A percentile compares a stretch with the other conserved stretches of the same genome.
These are phyloP conservation scores for Mycena filopes DNA, from an alignment of 768 basidiomycete genomes.

Conservation along the genomic window DNA sequence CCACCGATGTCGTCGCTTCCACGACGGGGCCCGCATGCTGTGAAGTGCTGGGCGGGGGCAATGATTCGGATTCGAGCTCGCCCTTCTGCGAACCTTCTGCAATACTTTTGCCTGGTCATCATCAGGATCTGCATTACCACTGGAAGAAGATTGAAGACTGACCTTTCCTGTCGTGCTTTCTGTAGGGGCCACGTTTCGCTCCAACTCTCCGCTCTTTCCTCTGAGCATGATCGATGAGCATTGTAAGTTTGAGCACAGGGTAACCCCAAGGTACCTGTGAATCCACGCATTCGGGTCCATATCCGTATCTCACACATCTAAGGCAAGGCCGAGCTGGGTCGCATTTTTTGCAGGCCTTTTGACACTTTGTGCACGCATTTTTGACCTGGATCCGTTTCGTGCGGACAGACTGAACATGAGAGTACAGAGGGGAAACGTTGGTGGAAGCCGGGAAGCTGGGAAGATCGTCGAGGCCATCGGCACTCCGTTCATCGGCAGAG, in stretches of 20 bases:
- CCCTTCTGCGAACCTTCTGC: neutral
- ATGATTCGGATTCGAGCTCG: neutral
- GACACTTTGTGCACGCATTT: slow-evolving; percentile 91
- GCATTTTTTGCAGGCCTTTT: slow-evolving; percentile 90
- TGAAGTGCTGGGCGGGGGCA: neutral
- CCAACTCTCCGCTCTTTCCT: slow-evolving; percentile 78
- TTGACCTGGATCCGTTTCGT: slow-evolving; percentile 87
- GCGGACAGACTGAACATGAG: slow-evolving; percentile 59
- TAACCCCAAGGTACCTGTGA: too few species aligned
- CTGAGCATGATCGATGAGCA: slow-evolving; percentile 37
- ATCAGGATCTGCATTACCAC: neutral
- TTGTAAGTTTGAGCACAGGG: slow-evolving; percentile 34
- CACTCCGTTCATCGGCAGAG: slow-evolving; percentile 45
- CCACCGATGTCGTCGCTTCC: neutral
- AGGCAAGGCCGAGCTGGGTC: slow-evolving; percentile 93
- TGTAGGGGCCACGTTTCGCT: slow-evolving; percentile 72
- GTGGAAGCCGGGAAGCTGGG: slow-evolving; percentile 48
- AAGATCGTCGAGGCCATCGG: slow-evolving; percentile 43
- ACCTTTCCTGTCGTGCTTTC: slow-evolving; percentile 75
- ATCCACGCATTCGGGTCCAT: slow-evolving; percentile 83
- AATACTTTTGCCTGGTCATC: slow-evolving; percentile 16
- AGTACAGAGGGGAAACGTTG: slow-evolving; percentile 62
- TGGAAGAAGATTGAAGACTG: neutral
- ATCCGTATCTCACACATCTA: slow-evolving; percentile 88
- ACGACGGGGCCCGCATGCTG: neutral